phyloP scores from a whole-genome alignment of 2,329 filamentous ascomycete genomes.

The Colletotrichum sublineola region DNA sequence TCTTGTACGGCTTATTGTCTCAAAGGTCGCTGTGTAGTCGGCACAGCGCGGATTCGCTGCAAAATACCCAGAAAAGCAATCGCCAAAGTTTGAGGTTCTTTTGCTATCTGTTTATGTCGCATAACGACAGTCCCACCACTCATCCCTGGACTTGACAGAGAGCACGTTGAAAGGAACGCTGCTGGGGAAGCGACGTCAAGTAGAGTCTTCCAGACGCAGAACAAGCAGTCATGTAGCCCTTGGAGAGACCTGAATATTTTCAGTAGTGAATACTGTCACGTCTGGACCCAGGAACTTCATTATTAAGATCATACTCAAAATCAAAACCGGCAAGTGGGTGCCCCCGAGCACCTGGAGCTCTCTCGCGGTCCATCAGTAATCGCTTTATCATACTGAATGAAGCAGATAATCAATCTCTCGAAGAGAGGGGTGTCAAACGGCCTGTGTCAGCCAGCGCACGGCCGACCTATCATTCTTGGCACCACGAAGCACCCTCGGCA shows the following conservation, averaged over 20 bases:
- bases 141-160: fast-evolving
- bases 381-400: too few species aligned
- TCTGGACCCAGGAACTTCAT: too few species aligned
- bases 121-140: not conserved
- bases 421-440: too few species aligned
- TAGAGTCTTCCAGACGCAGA: too few species aligned
- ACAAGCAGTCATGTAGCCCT: too few species aligned
- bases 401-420: not conserved
- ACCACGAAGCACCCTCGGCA: too few species aligned
- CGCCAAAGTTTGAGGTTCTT: not conserved
- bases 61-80: not conserved
- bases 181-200: not conserved
- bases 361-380: not conserved
- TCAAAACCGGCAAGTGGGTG: not conserved
- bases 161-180: not conserved
- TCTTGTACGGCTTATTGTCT: not conserved
- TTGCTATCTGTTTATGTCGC: not conserved
- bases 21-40: not conserved
- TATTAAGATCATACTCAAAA: not conserved
- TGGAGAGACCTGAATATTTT: too few species aligned
- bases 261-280: too few species aligned
- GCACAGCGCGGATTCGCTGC: fast-evolving
- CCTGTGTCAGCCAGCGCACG: not conserved
- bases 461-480: too few species aligned
- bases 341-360: not conserved